A percentile compares a stretch with the other conserved stretches of the same genome.
Evolutionary conservation across 768 basidiomycete species (phyloP).

Genomic region (Xanthoconium stramineum): DNA sequence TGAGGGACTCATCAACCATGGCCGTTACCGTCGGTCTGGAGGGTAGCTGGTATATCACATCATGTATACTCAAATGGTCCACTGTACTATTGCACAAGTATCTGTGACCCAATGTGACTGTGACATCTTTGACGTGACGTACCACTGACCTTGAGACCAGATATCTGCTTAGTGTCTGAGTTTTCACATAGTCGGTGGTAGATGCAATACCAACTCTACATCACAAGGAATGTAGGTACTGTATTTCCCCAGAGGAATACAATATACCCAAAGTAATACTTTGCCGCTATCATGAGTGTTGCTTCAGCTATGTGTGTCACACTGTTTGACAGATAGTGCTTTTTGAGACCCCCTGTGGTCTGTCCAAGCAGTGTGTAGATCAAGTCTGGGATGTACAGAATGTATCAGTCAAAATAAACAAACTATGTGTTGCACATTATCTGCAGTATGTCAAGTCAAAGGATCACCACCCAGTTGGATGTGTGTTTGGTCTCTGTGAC

Average conservation of each 20-base stretch:
- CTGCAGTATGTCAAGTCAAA: not conserved
- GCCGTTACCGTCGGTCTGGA: not conserved
- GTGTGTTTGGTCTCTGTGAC: not conserved
- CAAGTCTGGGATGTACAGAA: not conserved
- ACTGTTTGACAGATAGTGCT: not conserved
- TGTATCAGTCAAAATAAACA: not conserved
- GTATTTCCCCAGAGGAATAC: not conserved
- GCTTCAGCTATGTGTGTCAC: not conserved
- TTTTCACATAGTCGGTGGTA: not conserved
- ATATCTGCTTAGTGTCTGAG: not conserved
- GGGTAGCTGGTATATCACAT: not conserved
- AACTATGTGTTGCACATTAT: not conserved
- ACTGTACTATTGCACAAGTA: no score
- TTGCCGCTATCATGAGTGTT: not conserved
- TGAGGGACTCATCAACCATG: not conserved
- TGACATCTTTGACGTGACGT: not conserved
- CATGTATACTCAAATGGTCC: not conserved
- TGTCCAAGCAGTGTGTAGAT: not conserved
- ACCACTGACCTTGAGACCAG: not conserved
- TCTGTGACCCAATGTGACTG: not conserved
- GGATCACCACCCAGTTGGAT: not conserved
- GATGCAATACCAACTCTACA: not conserved
- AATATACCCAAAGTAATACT: not conserved
- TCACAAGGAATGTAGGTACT: not conserved
- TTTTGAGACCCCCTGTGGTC: not conserved